Percentiles rank a stretch among this genome's conserved stretches.
Conservation (phyloP, 805 yeast genomes). For the Blastobotrys americana region DNA sequence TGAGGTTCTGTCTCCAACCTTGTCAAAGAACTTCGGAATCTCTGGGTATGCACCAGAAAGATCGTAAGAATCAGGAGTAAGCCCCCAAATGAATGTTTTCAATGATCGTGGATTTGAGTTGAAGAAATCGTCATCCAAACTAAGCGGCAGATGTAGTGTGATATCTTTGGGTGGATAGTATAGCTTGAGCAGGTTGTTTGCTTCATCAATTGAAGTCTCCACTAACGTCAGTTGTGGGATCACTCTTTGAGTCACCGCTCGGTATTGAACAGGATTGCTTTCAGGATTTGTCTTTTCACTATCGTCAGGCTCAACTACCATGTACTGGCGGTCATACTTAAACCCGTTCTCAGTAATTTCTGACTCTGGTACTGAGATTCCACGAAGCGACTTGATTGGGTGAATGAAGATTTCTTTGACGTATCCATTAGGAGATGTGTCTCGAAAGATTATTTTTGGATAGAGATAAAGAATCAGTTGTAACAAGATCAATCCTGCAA, state of each 20-base stretch:
- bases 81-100: conserved; percentile 25
- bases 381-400: conserved; percentile 32
- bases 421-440: background rate
- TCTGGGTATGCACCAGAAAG: conserved; percentile 19
- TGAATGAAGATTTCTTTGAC: conserved; percentile 19
- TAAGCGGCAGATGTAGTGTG: conserved; percentile 15
- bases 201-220: conserved; percentile 15
- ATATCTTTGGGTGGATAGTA: conserved; percentile 14
- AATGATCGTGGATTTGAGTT: conserved; percentile 7
- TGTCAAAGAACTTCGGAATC: conserved; percentile 10
- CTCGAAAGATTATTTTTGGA: too few species aligned
- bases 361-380: conserved; percentile 22
- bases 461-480: too few species aligned
- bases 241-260: conserved; percentile 28
- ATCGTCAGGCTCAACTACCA: conserved; percentile 21
- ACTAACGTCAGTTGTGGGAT: conserved; percentile 24
- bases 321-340: conserved; percentile 28
- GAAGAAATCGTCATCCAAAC: conserved; percentile 8
- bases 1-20: background rate
- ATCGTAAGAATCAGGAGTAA: conserved; percentile 20
- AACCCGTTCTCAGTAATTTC: conserved; percentile 28
- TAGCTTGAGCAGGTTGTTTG: conserved; percentile 12
- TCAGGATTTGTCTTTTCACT: conserved; percentile 5
- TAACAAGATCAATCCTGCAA: too few species aligned
- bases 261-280: conserved; percentile 7